Evolutionary conservation across 225 moss, liverwort and hornwort species (phyloP).

Genomic region (Polytrichum formosum): DNA sequence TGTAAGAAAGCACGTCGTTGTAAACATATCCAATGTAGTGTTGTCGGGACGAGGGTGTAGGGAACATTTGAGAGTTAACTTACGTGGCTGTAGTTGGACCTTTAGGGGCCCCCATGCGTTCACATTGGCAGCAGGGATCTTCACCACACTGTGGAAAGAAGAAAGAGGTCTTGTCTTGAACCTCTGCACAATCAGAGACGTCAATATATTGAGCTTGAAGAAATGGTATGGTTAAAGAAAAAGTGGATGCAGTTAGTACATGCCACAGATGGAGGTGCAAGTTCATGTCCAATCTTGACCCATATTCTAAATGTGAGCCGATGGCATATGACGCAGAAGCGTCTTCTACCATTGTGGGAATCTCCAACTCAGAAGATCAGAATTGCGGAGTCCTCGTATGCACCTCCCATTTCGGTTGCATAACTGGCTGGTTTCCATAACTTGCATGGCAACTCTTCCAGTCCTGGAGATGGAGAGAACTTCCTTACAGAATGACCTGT

Average conservation of each 20-base stretch:
- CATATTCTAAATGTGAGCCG: no score
- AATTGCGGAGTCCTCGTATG: no score
- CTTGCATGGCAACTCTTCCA: background rate
- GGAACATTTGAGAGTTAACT: background rate
- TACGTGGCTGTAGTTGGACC: background rate
- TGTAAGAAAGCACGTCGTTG: no score
- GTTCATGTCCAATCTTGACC: no score
- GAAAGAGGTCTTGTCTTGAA: conserved; percentile 16
- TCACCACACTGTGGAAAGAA: conserved; percentile 29
- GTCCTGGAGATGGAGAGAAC: no score
- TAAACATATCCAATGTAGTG: no score
- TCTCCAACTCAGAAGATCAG: background rate
- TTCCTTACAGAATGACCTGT: no score
- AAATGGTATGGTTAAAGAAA: background rate
- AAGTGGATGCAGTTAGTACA: background rate
- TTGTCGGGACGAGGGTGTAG: no score
- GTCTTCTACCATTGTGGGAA: background rate
- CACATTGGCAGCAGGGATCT: conserved; percentile 40
- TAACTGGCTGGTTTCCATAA: background rate
- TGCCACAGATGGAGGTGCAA: no score
- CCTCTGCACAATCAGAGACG: conserved; percentile 20
- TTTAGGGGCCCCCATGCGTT: conserved; percentile 7
- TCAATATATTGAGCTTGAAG: background rate
- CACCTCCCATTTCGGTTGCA: no score
- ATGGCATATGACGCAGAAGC: background rate